phyloP scores from a whole-genome alignment of 768 basidiomycete species.

The Cyclocybe aegerita region DNA sequence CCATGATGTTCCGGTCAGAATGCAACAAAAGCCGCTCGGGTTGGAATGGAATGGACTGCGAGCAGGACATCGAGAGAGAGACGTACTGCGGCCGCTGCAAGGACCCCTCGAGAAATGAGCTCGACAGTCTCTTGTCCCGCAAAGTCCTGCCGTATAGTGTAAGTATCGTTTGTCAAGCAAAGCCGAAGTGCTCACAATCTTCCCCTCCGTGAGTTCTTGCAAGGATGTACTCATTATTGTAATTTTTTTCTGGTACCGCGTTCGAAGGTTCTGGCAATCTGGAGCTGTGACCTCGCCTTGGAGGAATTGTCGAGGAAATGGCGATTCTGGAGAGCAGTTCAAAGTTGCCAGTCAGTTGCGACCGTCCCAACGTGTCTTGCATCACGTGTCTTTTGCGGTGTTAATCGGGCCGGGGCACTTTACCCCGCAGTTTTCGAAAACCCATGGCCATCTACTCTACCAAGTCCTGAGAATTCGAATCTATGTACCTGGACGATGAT shows the following conservation, averaged over 20 bases:
- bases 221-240: conserved; percentile 19
- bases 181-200: conserved; percentile 32
- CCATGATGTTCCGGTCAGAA: background rate
- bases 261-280: conserved; percentile 10
- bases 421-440: no score
- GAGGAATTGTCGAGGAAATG: no score
- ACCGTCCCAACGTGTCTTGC: no score
- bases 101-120: conserved; percentile 37
- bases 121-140: conserved; percentile 59
- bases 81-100: conserved; percentile 49
- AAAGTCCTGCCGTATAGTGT: conserved; percentile 47
- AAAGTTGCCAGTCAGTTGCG: no score
- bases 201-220: conserved; percentile 35
- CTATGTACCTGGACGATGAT: no score
- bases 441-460: no score
- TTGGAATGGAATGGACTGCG: background rate
- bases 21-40: conserved; percentile 4
- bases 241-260: background rate
- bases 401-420: no score
- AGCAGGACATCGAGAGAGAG: conserved; percentile 27
- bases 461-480: no score
- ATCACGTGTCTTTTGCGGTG: no score
- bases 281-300: no score
- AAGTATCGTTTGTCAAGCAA: background rate
- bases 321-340: no score